phyloP scores from a whole-genome alignment of 2,329 filamentous ascomycete genomes.

The Tympanopsis confertula region DNA sequence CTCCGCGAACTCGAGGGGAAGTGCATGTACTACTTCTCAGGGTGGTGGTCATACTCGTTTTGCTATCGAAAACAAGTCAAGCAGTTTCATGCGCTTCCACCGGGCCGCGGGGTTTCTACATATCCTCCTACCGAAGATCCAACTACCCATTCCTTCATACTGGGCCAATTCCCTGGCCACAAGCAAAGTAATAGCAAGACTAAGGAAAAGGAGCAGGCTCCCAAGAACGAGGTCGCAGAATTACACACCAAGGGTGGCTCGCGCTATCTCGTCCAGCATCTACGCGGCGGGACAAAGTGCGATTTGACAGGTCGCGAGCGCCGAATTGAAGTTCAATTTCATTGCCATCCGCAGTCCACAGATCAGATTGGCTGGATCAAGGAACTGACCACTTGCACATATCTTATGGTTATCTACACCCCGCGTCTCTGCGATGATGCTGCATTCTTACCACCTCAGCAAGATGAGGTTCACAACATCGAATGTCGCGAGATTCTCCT shows the following conservation, averaged over 20 bases:
- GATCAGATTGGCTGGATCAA: constrained; percentile 65
- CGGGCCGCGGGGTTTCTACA: constrained; percentile 43
- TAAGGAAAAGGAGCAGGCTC: constrained; percentile 14
- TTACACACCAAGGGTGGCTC: constrained; percentile 56
- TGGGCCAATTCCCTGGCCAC: constrained; percentile 33
- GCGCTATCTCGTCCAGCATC: constrained; percentile 57
- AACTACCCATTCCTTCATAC: constrained; percentile 46
- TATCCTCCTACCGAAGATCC: constrained; percentile 59
- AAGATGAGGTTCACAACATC: constrained; percentile 50
- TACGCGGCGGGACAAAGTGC: constrained; percentile 55
- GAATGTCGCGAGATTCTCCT: constrained; percentile 48
- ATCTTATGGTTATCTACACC: constrained; percentile 65
- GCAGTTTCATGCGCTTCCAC: constrained; percentile 61
- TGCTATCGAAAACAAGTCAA: constrained; percentile 61
- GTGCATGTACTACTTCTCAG: constrained; percentile 60
- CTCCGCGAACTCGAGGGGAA: constrained; percentile 55
- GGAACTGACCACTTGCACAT: constrained; percentile 59
- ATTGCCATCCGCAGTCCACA: constrained; percentile 49
- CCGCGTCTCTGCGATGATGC: constrained; percentile 64
- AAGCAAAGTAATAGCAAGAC: constrained; percentile 5
- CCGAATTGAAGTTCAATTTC: constrained; percentile 51
- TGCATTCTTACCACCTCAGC: constrained; percentile 59
- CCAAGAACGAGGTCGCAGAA: constrained; percentile 22
- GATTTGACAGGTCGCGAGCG: constrained; percentile 59
- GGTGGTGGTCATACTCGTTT: constrained; percentile 70